Conservation (phyloP, 2,329 filamentous ascomycete species). For the Colletotrichum lupini region DNA sequence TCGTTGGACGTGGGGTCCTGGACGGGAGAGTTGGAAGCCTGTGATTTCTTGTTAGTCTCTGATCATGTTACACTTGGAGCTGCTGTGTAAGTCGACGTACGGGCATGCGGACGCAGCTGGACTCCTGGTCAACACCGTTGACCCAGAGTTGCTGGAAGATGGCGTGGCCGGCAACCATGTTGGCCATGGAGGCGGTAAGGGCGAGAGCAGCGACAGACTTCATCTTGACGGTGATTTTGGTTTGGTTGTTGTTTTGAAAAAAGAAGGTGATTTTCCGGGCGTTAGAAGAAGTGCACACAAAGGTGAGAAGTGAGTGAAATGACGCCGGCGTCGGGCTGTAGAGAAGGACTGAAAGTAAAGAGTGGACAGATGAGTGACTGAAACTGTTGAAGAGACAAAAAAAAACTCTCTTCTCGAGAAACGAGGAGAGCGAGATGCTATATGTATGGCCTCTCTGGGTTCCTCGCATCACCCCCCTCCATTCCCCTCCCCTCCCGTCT, state of each 20-base stretch:
- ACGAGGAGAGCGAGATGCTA: conserved; percentile 5
- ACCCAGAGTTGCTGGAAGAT: conserved; percentile 63
- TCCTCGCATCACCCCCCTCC: not conserved
- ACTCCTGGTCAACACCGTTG: conserved; percentile 43
- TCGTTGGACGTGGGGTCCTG: conserved; percentile 50
- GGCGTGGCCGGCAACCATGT: conserved; percentile 52
- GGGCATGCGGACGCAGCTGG: conserved; percentile 35
- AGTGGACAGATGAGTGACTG: conserved; percentile 35
- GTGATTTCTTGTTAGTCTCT: not conserved
- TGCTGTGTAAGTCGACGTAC: not conserved
- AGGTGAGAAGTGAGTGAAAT: conserved; percentile 31
- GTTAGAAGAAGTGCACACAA: conserved; percentile 30
- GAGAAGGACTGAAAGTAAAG: conserved; percentile 33
- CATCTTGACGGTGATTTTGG: conserved; percentile 25
- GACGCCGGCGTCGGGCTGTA: conserved; percentile 35
- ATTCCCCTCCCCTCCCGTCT: not conserved
- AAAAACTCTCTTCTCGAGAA: not conserved
- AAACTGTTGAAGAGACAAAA: conserved; percentile 23
- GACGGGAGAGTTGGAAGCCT: conserved; percentile 53
- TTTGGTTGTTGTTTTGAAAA: not conserved
- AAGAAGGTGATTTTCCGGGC: conserved; percentile 30
- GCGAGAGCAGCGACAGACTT: conserved; percentile 29
- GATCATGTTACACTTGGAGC: not conserved
- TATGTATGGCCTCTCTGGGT: conserved; percentile 21
- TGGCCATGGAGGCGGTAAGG: conserved; percentile 34